Conservation (phyloP, 805 yeast species). For the Isabelozyma gotoi region DNA sequence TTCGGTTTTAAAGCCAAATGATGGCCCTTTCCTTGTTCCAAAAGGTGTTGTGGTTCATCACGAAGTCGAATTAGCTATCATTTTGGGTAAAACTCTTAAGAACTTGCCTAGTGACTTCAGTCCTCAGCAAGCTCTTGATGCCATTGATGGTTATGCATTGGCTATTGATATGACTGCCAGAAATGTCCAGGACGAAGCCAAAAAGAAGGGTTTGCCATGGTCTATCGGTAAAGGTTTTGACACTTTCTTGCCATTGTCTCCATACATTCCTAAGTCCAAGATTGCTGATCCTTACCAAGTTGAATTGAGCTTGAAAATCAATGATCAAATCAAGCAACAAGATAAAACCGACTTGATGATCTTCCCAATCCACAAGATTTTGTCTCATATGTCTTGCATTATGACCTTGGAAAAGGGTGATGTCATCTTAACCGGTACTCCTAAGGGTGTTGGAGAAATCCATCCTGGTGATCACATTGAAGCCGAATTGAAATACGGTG, state of each 20-base stretch:
- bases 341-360: constrained; percentile 84
- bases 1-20: constrained; percentile 55
- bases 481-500: constrained; percentile 62
- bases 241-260: constrained; percentile 88
- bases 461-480: constrained; percentile 74
- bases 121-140: constrained; percentile 66
- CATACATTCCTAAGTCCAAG: constrained; percentile 60
- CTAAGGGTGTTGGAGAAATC: constrained; percentile 92
- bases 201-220: constrained; percentile 95
- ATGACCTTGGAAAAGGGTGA: constrained; percentile 94
- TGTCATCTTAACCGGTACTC: constrained; percentile 91
- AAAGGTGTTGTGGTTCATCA: constrained; percentile 80
- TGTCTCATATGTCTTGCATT: constrained; percentile 78
- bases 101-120: constrained; percentile 61
- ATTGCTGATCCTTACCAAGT: constrained; percentile 77
- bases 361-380: constrained; percentile 78
- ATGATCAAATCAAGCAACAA: constrained; percentile 67
- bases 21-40: constrained; percentile 83
- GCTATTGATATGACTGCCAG: constrained; percentile 95
- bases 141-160: constrained; percentile 83
- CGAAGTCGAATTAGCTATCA: constrained; percentile 88
- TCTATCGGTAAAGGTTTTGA: constrained; percentile 95
- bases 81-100: constrained; percentile 62
- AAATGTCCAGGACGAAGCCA: constrained; percentile 93
- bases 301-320: constrained; percentile 60